A percentile compares a stretch with the other conserved stretches of the same genome.
Conservation (phyloP, 176 grass and related monocot genomes). For the Eleusine indica region DNA sequence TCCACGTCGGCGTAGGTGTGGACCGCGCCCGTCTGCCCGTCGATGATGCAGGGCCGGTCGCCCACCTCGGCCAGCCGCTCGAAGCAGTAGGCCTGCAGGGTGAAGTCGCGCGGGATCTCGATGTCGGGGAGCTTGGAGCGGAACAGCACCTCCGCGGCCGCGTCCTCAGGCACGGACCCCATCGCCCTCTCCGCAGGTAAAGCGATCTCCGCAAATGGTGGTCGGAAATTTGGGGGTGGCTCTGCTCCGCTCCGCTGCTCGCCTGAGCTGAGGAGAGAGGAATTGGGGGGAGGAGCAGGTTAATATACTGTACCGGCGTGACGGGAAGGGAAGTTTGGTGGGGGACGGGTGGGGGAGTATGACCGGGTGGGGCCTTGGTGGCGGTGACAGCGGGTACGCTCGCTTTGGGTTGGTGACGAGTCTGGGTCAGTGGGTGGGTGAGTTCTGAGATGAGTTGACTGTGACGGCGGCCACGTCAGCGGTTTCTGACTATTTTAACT, state of each 20-base stretch:
- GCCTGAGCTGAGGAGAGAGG: slow-evolving; percentile 18
- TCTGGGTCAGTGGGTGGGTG: not conserved
- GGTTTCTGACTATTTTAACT: not conserved
- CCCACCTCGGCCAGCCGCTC: slow-evolving; percentile 31
- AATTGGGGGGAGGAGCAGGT: not conserved
- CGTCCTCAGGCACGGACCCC: slow-evolving; percentile 55
- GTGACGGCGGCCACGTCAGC: not conserved
- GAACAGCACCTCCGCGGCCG: slow-evolving; percentile 48
- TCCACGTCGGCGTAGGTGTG: slow-evolving; percentile 74
- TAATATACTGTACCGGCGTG: slow-evolving; percentile 50
- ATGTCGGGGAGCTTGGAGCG: slow-evolving; percentile 91
- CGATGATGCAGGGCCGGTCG: slow-evolving; percentile 72
- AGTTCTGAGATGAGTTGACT: slow-evolving; percentile 16
- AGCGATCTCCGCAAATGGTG: slow-evolving; percentile 25
- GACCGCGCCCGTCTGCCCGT: slow-evolving; percentile 54
- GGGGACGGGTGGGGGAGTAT: not conserved
- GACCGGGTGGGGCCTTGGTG: not conserved
- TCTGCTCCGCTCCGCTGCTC: slow-evolving; percentile 27
- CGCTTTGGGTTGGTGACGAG: not conserved
- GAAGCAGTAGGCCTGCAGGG: slow-evolving; percentile 94
- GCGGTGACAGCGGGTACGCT: not conserved
- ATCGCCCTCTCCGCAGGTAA: slow-evolving; percentile 25
- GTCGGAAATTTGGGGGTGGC: slow-evolving; percentile 10
- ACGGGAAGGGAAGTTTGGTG: slow-evolving; percentile 35
- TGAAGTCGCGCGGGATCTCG: slow-evolving; percentile 65